Evolutionary conservation across 805 yeast species (phyloP), one percentile per base, ranked within the genome.

Genomic region (Metschnikowia reukaufii): DNA sequence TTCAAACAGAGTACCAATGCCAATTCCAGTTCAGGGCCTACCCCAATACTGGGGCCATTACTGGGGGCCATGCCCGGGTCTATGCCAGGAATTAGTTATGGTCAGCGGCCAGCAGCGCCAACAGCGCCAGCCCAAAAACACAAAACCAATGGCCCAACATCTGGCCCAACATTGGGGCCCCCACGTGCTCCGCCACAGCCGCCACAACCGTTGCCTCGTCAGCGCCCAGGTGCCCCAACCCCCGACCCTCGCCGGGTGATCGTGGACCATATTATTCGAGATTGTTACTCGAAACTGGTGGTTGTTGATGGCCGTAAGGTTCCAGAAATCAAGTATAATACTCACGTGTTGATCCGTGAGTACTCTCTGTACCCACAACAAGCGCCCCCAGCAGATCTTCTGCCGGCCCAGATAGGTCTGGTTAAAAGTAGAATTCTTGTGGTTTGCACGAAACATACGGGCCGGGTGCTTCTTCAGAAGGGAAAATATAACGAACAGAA

Each of bases 331-430:
- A 76, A 76, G 20, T 89, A 89, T 62, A 78, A 86, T 45, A 83
- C 94, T 0, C 97, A 89, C 62, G 83, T 86, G 13, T 68, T 86
- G 44, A 77, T 88, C 30, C 75, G 82, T 36, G 97, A 89, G 60
- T 94, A 82, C 64, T 75, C 89, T 0, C 79, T 77, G 48, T 84
- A 75, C 52, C 89, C 94, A 4, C 77, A 82, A 23, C 60, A 75
- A 0, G 78, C 86, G 27, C 96, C 96, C 0, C 88, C 94, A 0
- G 62, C 75, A 61, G 48, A 66, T 65, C 21, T 77, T 68, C 64
- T 86, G 71, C 56, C 62, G 6, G 48, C 51, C 17, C 59, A 60
- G 47, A 44, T 57, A 15, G 77, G 77, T 2, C 51, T 63, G 15
- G 58, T 68, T 55, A 88, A 89, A 55, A 73, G 76, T 33, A 71